Conservation (phyloP, 1,139 yeast species). For the Yamadazyma conglobata region DNA sequence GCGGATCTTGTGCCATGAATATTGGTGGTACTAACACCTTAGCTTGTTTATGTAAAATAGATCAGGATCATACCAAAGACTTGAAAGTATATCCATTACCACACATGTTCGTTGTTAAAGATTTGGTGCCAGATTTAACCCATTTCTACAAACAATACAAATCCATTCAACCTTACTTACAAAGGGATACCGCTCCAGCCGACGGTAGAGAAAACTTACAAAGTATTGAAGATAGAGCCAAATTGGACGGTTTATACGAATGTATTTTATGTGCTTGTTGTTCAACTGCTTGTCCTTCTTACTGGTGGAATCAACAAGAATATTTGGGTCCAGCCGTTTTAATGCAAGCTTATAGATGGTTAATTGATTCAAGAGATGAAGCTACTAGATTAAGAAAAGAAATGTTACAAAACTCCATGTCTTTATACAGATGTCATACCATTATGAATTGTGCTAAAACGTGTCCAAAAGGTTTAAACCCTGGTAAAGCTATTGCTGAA, state of each 20-base stretch:
- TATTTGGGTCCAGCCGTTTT: slow-evolving; percentile 97
- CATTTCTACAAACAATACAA: slow-evolving; percentile 98
- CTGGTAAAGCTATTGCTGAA: slow-evolving; percentile 96
- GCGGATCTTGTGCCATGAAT: slow-evolving; percentile 99
- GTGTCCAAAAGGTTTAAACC: slow-evolving; percentile 99
- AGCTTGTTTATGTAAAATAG: slow-evolving; percentile 95
- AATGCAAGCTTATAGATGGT: slow-evolving; percentile 99
- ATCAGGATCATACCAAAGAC: slow-evolving; percentile 69
- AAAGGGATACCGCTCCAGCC: slow-evolving; percentile 73
- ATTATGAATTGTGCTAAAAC: slow-evolving; percentile 98
- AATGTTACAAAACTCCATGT: slow-evolving; percentile 95
- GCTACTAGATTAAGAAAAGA: slow-evolving; percentile 79
- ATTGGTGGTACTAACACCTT: slow-evolving; percentile 96
- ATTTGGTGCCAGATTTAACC: slow-evolving; percentile 95
- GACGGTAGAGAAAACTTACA: slow-evolving; percentile 95
- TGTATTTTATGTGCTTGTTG: slow-evolving; percentile 99
- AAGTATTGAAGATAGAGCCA: slow-evolving; percentile 89
- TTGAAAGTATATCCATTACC: slow-evolving; percentile 94
- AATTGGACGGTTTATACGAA: slow-evolving; percentile 94
- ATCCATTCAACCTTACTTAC: slow-evolving; percentile 95
- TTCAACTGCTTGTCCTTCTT: slow-evolving; percentile 97
- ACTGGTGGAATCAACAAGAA: slow-evolving; percentile 99
- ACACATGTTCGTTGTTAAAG: slow-evolving; percentile 97
- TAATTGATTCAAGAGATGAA: slow-evolving; percentile 94
- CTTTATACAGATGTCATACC: slow-evolving; percentile 97